Evolutionary conservation across 176 grass and related monocot species (phyloP).

Genomic region (Oryza glumipatula): DNA sequence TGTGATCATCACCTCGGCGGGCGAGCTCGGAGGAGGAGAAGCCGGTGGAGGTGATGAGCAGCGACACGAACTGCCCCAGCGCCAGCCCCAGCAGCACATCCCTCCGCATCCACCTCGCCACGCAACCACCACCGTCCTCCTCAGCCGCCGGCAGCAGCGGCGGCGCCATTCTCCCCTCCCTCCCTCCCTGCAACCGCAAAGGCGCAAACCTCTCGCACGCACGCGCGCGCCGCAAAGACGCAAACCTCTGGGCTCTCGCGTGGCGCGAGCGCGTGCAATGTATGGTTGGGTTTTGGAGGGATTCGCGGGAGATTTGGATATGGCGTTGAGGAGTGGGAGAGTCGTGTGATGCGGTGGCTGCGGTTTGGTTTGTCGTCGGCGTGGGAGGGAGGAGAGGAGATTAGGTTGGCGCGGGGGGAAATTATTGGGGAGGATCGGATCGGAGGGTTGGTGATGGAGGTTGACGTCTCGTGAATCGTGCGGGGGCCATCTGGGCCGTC

Average conservation of each 20-base stretch:
- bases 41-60: constrained; percentile 92
- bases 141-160: too few species aligned
- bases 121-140: constrained; percentile 21
- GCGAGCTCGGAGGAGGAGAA: constrained; percentile 97
- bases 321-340: background rate
- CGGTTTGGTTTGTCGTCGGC: too few species aligned
- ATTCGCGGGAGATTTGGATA: background rate
- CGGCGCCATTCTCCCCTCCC: too few species aligned
- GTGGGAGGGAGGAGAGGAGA: too few species aligned
- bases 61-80: constrained; percentile 89
- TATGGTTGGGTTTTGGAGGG: background rate
- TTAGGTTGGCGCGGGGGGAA: background rate
- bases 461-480: background rate
- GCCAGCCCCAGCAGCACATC: constrained; percentile 63
- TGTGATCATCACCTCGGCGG: constrained; percentile 49
- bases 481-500: background rate
- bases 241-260: background rate
- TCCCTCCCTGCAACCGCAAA: too few species aligned
- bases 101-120: constrained; percentile 39
- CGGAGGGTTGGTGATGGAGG: constrained; percentile 36
- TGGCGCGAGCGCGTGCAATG: background rate
- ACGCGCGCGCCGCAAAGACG: too few species aligned
- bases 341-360: too few species aligned
- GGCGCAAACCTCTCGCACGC: background rate
- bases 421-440: constrained; percentile 4